Conservation (phyloP, 192 early-diverging fungal species). For the Thoreauomyces humboldtii region DNA sequence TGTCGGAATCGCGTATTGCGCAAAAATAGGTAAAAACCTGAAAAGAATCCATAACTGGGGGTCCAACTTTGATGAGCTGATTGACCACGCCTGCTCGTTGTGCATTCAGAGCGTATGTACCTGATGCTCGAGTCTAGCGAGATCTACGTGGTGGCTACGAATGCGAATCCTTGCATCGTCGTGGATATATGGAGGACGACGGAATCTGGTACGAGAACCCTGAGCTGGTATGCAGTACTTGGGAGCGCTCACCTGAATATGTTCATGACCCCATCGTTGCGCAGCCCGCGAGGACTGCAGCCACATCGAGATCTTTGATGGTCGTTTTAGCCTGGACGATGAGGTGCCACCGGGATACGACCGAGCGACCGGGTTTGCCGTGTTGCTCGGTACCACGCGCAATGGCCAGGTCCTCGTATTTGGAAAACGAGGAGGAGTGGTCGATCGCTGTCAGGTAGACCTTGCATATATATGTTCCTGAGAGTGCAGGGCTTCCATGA, state of each 20-base stretch:
- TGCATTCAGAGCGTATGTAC: constrained; percentile 41
- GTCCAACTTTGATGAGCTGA: no score
- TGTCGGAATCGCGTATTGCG: constrained; percentile 33
- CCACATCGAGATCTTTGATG: constrained; percentile 37
- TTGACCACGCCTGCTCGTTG: no score
- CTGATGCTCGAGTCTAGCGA: constrained; percentile 48
- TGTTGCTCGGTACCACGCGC: constrained; percentile 44
- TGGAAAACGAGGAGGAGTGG: constrained; percentile 37
- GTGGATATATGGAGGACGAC: constrained; percentile 48
- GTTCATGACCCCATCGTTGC: no score
- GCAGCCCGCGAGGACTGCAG: constrained; percentile 34
- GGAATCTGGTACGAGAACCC: constrained; percentile 21
- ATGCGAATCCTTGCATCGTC: constrained; percentile 48
- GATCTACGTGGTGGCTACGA: constrained; percentile 46
- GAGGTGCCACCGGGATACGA: constrained; percentile 14
- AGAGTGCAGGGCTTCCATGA: no score
- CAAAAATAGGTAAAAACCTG: constrained; percentile 33
- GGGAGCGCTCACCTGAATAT: no score
- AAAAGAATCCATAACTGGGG: no score
- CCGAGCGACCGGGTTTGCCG: constrained; percentile 27
- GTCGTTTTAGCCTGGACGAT: constrained; percentile 22
- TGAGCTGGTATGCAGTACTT: no score
- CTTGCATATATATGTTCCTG: no score
- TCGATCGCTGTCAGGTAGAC: constrained; percentile 44
- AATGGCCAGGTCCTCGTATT: constrained; percentile 56